Base-by-base conservation (phyloP, 352 stramenopile species). In the Phytophthora palmivora region DNA sequence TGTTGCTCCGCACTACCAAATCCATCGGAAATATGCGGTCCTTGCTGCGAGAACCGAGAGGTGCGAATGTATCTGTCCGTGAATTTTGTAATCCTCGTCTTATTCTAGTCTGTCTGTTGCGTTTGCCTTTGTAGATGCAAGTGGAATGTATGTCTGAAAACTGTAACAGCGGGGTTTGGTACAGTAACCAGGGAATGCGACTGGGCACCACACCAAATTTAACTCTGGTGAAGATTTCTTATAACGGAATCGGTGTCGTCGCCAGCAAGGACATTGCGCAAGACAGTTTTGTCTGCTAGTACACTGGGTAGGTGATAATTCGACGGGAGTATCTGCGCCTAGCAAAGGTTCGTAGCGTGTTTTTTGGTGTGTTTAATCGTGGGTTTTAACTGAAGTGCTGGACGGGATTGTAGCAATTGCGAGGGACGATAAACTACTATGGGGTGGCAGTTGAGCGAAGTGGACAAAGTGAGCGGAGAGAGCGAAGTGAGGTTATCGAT, bases 151-250 rank as follows among this genome's bases (percentile, higher is more conserved):
- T 55, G 10, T 2, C n/a, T 12, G 44, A 37, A 21, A 50, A 22
- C 1, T 63, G 55, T n/a, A 8, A 9, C 1, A 50, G 15, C 6
- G 55, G 45, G 43, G 18, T 11, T 36, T 14, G 15, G 4, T 63
- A 44, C 37, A 63, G 44, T 36, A 63, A 63, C 37, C 55, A 63
- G 37, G 30, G 26, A 19, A 63, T 63, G 26, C 55, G 56, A 36
- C 26, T 50, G 15, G 45, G 19, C 18, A 12, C 2, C 12, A 50
- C 2, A 4, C 15, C 36, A n/a, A 24, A 28, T 3, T 18, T 56
- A 4, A 30, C 36, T 28, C 44, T 55, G 49, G 42, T 21, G 55
- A 56, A 6, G 8, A 11, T 51, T n/a, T 10, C 44, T n/a, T 12
- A 24, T 6, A 63, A 63, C 50, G 55, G 37, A 5, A 50, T 63